Base-by-base conservation (phyloP, 441 rosid genomes). In the Erodium texanum region DNA sequence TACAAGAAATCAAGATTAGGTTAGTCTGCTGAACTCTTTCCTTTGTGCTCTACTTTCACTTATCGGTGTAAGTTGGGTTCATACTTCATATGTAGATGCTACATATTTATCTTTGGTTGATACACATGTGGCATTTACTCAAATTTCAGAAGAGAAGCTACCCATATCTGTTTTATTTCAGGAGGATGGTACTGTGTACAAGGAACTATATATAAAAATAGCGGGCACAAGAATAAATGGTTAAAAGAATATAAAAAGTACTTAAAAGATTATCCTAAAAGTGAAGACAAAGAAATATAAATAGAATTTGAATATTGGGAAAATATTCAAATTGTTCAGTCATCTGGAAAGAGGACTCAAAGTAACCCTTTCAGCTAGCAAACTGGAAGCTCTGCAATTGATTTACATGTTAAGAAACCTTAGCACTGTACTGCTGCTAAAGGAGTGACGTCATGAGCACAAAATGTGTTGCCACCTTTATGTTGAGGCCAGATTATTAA, bases 1-100 rank as follows among this genome's bases (percentile, higher is more conserved):
- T 85, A 41, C 84, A 85, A 62, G 89, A 85, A 75, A 85, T 85
- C 64, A 85, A 85, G 72, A 83, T 85, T 80, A 85, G 89, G 93
- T 87, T 15, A 66, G 12, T 24, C 63, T 74, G 3, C 64, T 59
- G 32, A 59, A 22, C 22, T 59, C 32, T 12, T 59, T 59, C 14
- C 7, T 0, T 22, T 4, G 32, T 52, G 23, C 22, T 16, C 43
- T 36, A 16, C 22, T 52, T 18, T 52, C 2, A 52, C 59, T 52
- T 52, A 18, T 16, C 59, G 5, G 22, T 52, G 59, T 52, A 18
- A 52, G 8, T 52, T 18, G 23, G 23, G 59, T 3, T 52, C n/a
- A n/a, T n/a, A n/a, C n/a, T n/a, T n/a, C n/a, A 52, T 0, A 14
- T 52, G 16, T 6, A 52, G 18, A 52, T 52, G 59, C 16, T 18